Evolutionary conservation across 306 rosid species (phyloP).

Genomic region (Fagus crenata): DNA sequence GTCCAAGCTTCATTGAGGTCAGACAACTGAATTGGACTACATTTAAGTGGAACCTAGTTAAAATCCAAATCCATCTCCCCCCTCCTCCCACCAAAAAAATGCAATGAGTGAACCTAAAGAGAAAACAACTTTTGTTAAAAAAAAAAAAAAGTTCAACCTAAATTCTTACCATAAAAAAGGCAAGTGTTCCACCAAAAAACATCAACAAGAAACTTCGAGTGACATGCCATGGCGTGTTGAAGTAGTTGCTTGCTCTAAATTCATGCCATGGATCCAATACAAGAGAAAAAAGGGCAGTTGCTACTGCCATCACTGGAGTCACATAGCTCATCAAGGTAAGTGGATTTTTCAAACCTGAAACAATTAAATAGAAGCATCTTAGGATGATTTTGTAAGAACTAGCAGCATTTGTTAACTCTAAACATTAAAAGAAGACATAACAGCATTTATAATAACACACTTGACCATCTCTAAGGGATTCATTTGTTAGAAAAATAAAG

Average conservation of each 20-base stretch:
- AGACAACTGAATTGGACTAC: neutral
- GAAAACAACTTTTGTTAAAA: slow-evolving; percentile 3
- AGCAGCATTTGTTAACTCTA: slow-evolving; percentile 11
- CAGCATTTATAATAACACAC: neutral
- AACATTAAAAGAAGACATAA: slow-evolving; percentile 3
- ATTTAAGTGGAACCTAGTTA: neutral
- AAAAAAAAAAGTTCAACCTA: slow-evolving; percentile 15
- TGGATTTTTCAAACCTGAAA: slow-evolving; percentile 88
- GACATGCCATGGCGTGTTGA: slow-evolving; percentile 69
- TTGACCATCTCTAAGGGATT: neutral
- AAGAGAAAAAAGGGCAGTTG: slow-evolving; percentile 73
- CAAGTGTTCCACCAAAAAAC: slow-evolving; percentile 90
- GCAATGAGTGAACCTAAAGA: neutral
- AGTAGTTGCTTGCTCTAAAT: slow-evolving; percentile 63
- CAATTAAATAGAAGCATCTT: slow-evolving; percentile 27
- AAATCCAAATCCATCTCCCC: neutral
- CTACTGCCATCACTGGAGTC: slow-evolving; percentile 85
- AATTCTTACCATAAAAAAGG: slow-evolving; percentile 81
- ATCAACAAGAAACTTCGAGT: slow-evolving; percentile 76
- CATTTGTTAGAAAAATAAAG: neutral
- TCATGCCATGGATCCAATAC: slow-evolving; percentile 89
- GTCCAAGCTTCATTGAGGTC: too few relatives aligned
- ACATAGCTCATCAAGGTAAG: slow-evolving; percentile 91
- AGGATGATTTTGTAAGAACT: slow-evolving; percentile 17
- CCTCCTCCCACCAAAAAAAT: neutral